phyloP scores from a whole-genome alignment of 2,329 filamentous ascomycete species.

The Monascus ruber region DNA sequence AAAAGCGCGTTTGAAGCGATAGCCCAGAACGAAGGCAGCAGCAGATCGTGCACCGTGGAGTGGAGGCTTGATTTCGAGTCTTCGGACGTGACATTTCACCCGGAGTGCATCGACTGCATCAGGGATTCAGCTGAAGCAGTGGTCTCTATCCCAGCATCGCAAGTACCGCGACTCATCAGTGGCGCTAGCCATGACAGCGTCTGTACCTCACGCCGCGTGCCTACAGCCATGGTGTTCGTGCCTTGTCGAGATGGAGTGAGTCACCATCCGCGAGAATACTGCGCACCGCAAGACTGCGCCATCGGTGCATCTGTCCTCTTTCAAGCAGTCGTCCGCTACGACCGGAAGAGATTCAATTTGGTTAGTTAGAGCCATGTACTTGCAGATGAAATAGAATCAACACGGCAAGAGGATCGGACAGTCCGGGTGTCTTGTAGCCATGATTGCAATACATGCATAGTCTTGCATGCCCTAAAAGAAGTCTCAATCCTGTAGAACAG shows the following conservation, averaged over 20 bases:
- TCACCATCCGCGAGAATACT: conserved; percentile 54
- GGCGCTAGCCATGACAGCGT: conserved; percentile 57
- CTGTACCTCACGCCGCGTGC: conserved; percentile 47
- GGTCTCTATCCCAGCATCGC: conserved; percentile 33
- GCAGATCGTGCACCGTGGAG: conserved; percentile 41
- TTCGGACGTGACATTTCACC: conserved; percentile 53
- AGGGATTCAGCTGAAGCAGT: conserved; percentile 47
- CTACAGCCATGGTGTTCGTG: conserved; percentile 57
- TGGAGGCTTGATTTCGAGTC: conserved; percentile 52
- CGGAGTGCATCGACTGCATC: conserved; percentile 56
- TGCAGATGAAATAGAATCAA: no score
- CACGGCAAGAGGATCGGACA: no score
- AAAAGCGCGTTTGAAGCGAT: conserved; percentile 49
- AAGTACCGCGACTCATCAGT: conserved; percentile 44
- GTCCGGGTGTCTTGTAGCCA: no score
- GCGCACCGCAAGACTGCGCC: conserved; percentile 47
- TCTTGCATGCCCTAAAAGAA: no score
- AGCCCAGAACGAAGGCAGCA: conserved; percentile 45
- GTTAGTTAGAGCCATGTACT: background rate
- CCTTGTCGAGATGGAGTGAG: conserved; percentile 52
- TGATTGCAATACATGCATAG: no score
- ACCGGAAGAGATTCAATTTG: conserved; percentile 29
- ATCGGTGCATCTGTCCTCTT: conserved; percentile 38
- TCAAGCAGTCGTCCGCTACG: conserved; percentile 24
- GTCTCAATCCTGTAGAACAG: no score